Conservation (phyloP, 257 asterid species). For the Scutellaria minor region DNA sequence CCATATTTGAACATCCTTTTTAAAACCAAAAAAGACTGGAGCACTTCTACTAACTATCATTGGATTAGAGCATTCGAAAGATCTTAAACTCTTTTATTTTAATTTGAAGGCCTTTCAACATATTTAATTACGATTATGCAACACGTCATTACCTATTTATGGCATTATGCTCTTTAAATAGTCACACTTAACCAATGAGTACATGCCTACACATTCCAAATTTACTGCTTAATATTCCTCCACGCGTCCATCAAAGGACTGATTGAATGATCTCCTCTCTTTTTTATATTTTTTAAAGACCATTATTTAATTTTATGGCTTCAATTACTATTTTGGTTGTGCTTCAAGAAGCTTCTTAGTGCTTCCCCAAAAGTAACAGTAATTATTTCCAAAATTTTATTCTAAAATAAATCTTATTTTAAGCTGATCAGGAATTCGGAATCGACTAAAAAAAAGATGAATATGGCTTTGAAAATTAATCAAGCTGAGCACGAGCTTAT, state of each 20-base stretch:
- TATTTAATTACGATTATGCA: slow-evolving; percentile 39
- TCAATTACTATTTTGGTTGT: slow-evolving; percentile 41
- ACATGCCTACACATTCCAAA: slow-evolving; percentile 41
- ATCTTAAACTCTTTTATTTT: no score
- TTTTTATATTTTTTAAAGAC: not conserved
- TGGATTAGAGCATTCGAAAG: no score
- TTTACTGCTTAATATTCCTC: slow-evolving; percentile 11
- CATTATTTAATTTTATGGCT: slow-evolving; percentile 30
- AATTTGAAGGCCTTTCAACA: not conserved
- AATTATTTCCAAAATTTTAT: not conserved
- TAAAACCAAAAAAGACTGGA: no score
- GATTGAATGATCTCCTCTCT: slow-evolving; percentile 20
- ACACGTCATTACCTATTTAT: slow-evolving; percentile 68
- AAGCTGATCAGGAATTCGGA: no score
- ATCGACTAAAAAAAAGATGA: no score
- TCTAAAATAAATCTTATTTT: not conserved
- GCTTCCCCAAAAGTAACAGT: slow-evolving; percentile 18
- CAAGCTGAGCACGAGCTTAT: no score
- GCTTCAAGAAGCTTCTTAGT: slow-evolving; percentile 61
- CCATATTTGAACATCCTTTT: no score
- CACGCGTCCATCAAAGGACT: slow-evolving; percentile 57
- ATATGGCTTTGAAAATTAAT: no score
- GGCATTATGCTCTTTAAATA: slow-evolving; percentile 47
- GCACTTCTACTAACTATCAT: no score
- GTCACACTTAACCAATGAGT: slow-evolving; percentile 27